phyloP scores from a whole-genome alignment of 345 rosid species.

The Hypericum perforatum region DNA sequence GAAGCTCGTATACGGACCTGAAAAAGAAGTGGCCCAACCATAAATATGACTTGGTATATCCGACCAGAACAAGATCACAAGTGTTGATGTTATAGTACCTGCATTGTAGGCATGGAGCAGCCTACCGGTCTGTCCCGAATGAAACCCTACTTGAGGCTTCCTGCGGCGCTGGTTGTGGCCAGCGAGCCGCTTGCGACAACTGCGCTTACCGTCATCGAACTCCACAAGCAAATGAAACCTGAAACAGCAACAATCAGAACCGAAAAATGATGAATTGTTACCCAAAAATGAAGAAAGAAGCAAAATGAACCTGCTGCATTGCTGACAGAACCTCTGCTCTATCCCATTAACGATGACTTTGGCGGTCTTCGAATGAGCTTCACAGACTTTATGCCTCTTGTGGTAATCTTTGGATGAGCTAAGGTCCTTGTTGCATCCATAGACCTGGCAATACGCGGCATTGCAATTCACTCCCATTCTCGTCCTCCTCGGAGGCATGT shows the following conservation, averaged over 20 bases:
- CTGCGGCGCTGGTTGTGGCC: constrained; percentile 86
- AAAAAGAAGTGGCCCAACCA: not conserved
- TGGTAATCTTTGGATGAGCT: constrained; percentile 13
- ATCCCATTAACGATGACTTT: constrained; percentile 9
- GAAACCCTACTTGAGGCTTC: constrained; percentile 49
- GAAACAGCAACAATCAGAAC: not conserved
- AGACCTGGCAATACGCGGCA: constrained; percentile 4
- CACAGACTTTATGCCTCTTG: constrained; percentile 10
- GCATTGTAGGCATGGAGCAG: constrained; percentile 41
- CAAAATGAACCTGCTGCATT: constrained; percentile 19
- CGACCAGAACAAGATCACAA: not conserved
- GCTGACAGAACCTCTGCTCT: constrained; percentile 18
- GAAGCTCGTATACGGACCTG: constrained; percentile 20
- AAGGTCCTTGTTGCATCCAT: constrained; percentile 18
- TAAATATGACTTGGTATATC: not conserved
- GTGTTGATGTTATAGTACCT: constrained; percentile 9
- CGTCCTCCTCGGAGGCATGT: constrained; percentile 2
- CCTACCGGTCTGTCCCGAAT: constrained; percentile 37
- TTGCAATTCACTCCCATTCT: not conserved
- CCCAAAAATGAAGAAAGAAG: not conserved
- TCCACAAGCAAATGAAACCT: constrained; percentile 90
- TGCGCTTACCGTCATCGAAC: constrained; percentile 77
- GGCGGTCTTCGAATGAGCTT: constrained; percentile 8
- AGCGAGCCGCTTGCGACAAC: constrained; percentile 84
- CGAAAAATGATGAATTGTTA: not conserved